Percentiles rank a stretch among this genome's conserved stretches.
phyloP scores from a whole-genome alignment of 495 filamentous ascomycete genomes.

The Hypoxylon trugodes region DNA sequence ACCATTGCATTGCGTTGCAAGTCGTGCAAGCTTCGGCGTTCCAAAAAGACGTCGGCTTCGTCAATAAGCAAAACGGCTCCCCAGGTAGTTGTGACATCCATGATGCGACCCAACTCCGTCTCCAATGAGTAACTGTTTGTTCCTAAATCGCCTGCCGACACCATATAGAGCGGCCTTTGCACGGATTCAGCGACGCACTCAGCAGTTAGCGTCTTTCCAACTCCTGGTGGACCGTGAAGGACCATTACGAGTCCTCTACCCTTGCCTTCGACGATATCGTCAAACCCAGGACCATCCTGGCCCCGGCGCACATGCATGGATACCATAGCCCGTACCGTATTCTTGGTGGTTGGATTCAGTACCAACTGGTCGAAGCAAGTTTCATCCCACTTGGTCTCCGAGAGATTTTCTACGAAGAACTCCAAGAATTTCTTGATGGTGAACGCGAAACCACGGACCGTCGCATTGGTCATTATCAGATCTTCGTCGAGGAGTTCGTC shows the following conservation, averaged over 20 bases:
- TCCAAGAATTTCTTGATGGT: conserved; percentile 44
- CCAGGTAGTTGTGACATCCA: conserved; percentile 58
- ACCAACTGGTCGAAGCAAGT: conserved; percentile 63
- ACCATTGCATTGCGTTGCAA: conserved; percentile 59
- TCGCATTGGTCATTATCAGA: conserved; percentile 41
- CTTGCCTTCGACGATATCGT: conserved; percentile 51
- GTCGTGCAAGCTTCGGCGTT: conserved; percentile 51
- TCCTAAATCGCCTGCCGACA: conserved; percentile 65
- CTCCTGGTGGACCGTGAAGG: conserved; percentile 49
- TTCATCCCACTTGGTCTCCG: conserved; percentile 42
- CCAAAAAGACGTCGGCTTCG: conserved; percentile 60
- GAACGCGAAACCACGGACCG: conserved; percentile 50
- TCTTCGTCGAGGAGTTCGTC: conserved; percentile 43
- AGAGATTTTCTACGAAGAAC: conserved; percentile 45
- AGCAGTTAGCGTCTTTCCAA: conserved; percentile 53
- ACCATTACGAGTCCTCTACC: conserved; percentile 52
- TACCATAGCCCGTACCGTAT: conserved; percentile 61
- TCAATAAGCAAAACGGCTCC: conserved; percentile 61
- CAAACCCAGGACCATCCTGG: conserved; percentile 39
- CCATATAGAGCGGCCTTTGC: conserved; percentile 59
- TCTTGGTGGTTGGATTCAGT: conserved; percentile 58
- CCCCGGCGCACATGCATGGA: conserved; percentile 36
- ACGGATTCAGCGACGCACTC: conserved; percentile 61
- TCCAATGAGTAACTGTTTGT: conserved; percentile 44
- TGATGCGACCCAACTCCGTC: conserved; percentile 54